Evolutionary conservation across 768 basidiomycete genomes (phyloP).

Genomic region (Pleurotus cornucopiae): DNA sequence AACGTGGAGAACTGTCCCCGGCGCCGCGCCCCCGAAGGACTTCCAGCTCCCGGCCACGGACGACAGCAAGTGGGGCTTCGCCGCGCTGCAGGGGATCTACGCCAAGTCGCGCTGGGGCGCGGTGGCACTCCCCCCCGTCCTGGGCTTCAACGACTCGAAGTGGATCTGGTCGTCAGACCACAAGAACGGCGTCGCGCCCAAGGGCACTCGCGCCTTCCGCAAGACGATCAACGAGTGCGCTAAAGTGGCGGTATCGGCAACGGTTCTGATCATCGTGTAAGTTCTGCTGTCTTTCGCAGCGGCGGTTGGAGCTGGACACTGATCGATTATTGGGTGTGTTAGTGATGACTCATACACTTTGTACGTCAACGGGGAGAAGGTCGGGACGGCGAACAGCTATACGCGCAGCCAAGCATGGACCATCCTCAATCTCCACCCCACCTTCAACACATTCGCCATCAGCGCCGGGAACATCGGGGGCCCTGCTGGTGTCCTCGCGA

Average conservation of each 20-base stretch:
- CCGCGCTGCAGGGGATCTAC: not conserved
- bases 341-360: conserved; percentile 5
- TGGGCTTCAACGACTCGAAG: not conserved
- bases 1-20: not conserved
- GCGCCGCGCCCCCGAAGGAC: not conserved
- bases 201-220: not conserved
- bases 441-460: conserved; percentile 22
- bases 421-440: conserved; percentile 17
- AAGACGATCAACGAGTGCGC: conserved; percentile 1
- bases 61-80: not conserved
- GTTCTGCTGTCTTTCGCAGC: not conserved
- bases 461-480: conserved; percentile 23
- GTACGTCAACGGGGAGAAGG: conserved; percentile 5
- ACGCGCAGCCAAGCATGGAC: conserved; percentile 22
- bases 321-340: too few species aligned
- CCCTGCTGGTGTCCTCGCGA: conserved; percentile 22
- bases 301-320: too few species aligned
- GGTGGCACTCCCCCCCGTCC: not conserved
- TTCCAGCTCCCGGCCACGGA: not conserved
- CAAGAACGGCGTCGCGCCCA: not conserved
- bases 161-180: conserved; percentile 7
- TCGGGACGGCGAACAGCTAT: conserved; percentile 19
- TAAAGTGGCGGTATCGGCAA: not conserved
- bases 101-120: not conserved
- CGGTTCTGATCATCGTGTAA: not conserved